Conservation (phyloP, 2,329 filamentous ascomycete genomes). For the Colletotrichum sp. region DNA sequence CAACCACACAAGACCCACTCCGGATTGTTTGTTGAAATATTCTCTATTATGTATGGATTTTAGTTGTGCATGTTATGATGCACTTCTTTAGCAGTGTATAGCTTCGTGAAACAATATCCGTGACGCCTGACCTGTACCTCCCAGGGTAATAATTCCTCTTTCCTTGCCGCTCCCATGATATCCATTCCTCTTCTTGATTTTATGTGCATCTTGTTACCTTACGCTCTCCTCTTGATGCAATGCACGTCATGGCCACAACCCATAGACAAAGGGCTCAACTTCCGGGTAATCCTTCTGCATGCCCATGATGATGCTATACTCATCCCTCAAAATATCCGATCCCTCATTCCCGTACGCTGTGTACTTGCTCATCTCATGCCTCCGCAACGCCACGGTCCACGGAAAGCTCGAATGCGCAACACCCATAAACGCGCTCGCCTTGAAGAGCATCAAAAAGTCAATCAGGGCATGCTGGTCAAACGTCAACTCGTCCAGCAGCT, state of each 20-base stretch:
- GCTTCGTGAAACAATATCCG: neutral
- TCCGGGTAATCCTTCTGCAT: conserved; percentile 32
- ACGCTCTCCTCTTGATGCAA: neutral
- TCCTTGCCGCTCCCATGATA: neutral
- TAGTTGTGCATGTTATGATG: neutral
- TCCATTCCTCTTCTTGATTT: neutral
- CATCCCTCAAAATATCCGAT: conserved; percentile 33
- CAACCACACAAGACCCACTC: rapidly evolving
- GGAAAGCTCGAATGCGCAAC: conserved; percentile 37
- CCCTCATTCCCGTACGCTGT: conserved; percentile 29
- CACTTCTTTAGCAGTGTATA: neutral
- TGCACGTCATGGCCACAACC: conserved; percentile 31
- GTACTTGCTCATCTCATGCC: conserved; percentile 36
- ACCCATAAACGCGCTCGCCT: conserved; percentile 36
- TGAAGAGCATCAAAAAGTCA: conserved; percentile 37
- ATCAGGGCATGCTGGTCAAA: conserved; percentile 38
- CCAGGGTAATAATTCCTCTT: neutral
- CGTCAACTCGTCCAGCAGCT: conserved; percentile 26
- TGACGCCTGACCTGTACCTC: neutral
- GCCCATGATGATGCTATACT: conserved; percentile 37
- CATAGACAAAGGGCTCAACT: conserved; percentile 32
- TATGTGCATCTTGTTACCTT: neutral
- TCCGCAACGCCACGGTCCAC: conserved; percentile 35
- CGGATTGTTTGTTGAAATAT: neutral
- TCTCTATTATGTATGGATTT: neutral